phyloP scores from a whole-genome alignment of 176 grass and related monocot species.

The Juncus effusus region DNA sequence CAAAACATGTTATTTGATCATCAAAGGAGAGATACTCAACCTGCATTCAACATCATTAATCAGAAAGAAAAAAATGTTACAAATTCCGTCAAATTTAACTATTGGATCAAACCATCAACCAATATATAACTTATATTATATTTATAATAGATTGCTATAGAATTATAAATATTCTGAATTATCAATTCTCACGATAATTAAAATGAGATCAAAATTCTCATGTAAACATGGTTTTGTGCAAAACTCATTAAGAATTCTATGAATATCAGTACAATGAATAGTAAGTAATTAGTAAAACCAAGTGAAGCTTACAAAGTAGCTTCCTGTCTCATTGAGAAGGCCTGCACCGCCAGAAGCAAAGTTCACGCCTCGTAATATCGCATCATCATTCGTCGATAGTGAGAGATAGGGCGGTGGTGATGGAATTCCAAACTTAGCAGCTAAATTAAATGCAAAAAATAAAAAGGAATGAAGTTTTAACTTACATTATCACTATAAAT shows the following conservation, averaged over 20 bases:
- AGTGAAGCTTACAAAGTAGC: constrained; percentile 67
- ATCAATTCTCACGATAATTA: no score
- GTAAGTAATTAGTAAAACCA: not conserved
- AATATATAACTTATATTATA: no score
- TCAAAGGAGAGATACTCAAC: constrained; percentile 90
- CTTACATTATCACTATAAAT: no score
- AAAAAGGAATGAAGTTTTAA: no score
- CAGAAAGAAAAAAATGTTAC: no score
- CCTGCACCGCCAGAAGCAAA: constrained; percentile 85
- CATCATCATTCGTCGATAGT: constrained; percentile 69
- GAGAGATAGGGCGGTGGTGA: constrained; percentile 68
- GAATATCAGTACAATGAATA: not conserved
- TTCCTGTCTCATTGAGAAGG: constrained; percentile 90
- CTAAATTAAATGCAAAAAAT: constrained; percentile 28
- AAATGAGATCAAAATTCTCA: no score
- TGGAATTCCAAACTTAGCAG: constrained; percentile 62
- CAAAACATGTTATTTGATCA: constrained; percentile 74
- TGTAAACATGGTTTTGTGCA: no score
- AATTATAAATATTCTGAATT: no score
- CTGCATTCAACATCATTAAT: constrained; percentile 23
- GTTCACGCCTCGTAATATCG: constrained; percentile 66
- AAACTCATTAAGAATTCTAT: no score
- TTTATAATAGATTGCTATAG: no score
- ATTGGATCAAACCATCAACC: no score
- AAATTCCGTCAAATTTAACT: not conserved